Conservation (phyloP, 2,329 filamentous ascomycete genomes). For the Monosporascus sp. region DNA sequence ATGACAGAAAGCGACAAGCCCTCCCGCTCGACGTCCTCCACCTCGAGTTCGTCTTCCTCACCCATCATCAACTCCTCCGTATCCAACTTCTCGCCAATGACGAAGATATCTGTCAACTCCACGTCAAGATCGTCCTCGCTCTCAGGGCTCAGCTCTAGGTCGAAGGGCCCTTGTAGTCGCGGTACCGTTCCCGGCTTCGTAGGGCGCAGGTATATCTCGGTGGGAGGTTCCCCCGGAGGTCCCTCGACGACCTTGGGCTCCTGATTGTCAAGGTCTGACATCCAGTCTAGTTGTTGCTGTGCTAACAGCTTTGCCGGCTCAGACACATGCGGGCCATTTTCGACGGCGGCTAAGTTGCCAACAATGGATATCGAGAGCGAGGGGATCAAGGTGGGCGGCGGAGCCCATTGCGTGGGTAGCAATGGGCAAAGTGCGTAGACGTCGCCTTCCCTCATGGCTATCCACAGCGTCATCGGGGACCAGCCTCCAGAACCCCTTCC, state of each 20-base stretch:
- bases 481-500: conserved; percentile 68
- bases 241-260: conserved; percentile 52
- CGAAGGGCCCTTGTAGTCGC: conserved; percentile 57
- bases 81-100: conserved; percentile 58
- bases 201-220: conserved; percentile 54
- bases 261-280: conserved; percentile 59
- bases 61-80: conserved; percentile 55
- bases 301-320: conserved; percentile 50
- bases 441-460: conserved; percentile 92
- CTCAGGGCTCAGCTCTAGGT: conserved; percentile 48
- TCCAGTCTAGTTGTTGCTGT: conserved; percentile 63
- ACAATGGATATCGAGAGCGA: conserved; percentile 80
- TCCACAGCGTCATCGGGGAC: conserved; percentile 94
- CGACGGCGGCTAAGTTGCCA: conserved; percentile 59
- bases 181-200: conserved; percentile 52
- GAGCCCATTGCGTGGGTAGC: conserved; percentile 79
- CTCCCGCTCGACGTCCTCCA: conserved; percentile 51
- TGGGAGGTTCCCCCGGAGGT: conserved; percentile 39
- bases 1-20: conserved; percentile 56
- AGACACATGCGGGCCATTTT: conserved; percentile 52
- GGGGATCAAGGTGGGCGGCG: conserved; percentile 69
- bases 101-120: conserved; percentile 55
- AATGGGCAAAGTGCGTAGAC: conserved; percentile 91
- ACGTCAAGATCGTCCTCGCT: conserved; percentile 51
- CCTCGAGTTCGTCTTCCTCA: conserved; percentile 57